phyloP scores from a whole-genome alignment of 805 yeast genomes.

The Zygosaccharomyces bailii region DNA sequence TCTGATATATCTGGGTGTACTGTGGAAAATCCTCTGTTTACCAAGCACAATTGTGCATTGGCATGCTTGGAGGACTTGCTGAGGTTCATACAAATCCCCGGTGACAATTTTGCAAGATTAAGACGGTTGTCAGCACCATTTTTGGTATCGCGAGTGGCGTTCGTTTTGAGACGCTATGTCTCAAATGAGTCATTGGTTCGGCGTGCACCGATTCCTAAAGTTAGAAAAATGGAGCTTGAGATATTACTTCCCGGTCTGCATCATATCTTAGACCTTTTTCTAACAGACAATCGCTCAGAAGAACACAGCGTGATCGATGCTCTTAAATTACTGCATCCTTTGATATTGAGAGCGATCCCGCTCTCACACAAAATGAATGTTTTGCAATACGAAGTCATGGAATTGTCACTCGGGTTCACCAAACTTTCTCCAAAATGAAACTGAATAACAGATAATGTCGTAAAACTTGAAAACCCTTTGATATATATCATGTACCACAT shows the following conservation, averaged over 20 bases:
- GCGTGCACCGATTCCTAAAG: constrained; percentile 59
- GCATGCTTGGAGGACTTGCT: constrained; percentile 55
- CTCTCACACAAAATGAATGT: constrained; percentile 33
- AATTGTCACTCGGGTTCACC: constrained; percentile 29
- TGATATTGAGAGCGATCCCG: constrained; percentile 34
- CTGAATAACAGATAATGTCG: not conserved
- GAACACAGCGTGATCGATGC: constrained; percentile 12
- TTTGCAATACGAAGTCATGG: constrained; percentile 28
- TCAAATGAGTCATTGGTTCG: constrained; percentile 60
- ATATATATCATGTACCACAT: not conserved
- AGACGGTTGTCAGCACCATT: constrained; percentile 41
- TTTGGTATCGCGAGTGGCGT: constrained; percentile 54
- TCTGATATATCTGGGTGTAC: constrained; percentile 63
- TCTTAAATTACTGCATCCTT: constrained; percentile 28
- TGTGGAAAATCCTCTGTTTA: constrained; percentile 41
- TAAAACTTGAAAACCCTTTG: not conserved
- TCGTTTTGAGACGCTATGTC: constrained; percentile 59
- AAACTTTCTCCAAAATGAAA: constrained; percentile 14
- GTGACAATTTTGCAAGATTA: constrained; percentile 19
- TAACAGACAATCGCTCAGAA: not conserved
- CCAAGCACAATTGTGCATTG: constrained; percentile 49
- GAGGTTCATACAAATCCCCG: constrained; percentile 36
- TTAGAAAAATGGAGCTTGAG: constrained; percentile 62
- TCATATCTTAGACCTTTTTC: constrained; percentile 23
- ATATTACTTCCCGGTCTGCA: constrained; percentile 45